Evolutionary conservation across 2,329 filamentous ascomycete species (phyloP).

Genomic region (Sporothrix sp.): DNA sequence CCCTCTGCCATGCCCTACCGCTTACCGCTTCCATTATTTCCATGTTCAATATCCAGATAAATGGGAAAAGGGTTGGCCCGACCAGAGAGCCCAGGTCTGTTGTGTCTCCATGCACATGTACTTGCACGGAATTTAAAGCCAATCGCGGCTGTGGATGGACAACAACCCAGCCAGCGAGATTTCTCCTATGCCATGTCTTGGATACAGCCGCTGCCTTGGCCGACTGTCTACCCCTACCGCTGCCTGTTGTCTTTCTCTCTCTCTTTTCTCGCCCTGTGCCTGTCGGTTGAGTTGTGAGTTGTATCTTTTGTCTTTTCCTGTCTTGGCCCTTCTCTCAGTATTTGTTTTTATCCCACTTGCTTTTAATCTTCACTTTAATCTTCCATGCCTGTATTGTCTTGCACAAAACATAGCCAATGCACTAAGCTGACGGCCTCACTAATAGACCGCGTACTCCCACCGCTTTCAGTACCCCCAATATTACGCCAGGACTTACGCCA

Average conservation of each 20-base stretch:
- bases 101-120: neutral
- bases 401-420: conserved; percentile 2
- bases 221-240: conserved; percentile 5
- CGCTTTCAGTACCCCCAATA: neutral
- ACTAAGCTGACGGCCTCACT: conserved; percentile 6
- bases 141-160: conserved; percentile 21
- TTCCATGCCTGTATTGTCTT: conserved; percentile 1
- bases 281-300: too few relatives aligned
- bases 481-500: too few relatives aligned
- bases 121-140: conserved; percentile 11
- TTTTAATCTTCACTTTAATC: neutral
- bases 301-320: neutral
- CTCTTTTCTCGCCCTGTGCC: neutral
- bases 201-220: conserved; percentile 17
- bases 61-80: too few relatives aligned
- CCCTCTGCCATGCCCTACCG: neutral
- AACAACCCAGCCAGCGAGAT: conserved; percentile 18
- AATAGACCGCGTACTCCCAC: too few relatives aligned
- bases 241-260: conserved; percentile 4
- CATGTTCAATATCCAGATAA: neutral
- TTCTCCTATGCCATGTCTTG: conserved; percentile 4
- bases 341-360: neutral
- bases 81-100: too few relatives aligned
- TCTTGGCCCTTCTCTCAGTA: neutral
- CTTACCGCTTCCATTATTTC: neutral